These are phyloP conservation scores for Phenoliferia sp. DNA, from an alignment of 1,284 basidiomycete genomes.

Conservation along the genomic window DNA sequence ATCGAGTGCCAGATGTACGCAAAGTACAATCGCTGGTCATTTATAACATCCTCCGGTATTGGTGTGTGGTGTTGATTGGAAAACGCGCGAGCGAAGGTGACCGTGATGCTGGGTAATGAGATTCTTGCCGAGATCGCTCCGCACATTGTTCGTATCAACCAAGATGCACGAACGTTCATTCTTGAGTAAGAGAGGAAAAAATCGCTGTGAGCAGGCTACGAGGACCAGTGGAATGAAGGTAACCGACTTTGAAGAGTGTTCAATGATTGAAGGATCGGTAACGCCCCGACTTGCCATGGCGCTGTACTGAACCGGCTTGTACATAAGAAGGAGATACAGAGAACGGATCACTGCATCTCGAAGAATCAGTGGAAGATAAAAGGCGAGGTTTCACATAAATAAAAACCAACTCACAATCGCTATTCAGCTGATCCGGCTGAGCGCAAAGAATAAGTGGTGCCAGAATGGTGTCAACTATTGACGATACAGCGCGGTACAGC, in stretches of 20 bases:
- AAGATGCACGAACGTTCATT: conserved; percentile 29
- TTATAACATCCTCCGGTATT: conserved; percentile 21
- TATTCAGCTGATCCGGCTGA: conserved; percentile 17
- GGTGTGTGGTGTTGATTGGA: conserved; percentile 18
- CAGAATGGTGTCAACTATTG: conserved; percentile 28
- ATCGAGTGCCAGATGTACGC: conserved; percentile 29
- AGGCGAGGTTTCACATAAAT: not conserved
- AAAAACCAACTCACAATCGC: not conserved
- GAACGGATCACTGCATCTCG: conserved; percentile 14
- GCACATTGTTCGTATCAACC: conserved; percentile 25
- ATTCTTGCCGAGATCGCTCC: conserved; percentile 18
- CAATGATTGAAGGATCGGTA: conserved; percentile 15
- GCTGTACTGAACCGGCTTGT: conserved; percentile 29
- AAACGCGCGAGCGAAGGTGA: conserved; percentile 26
- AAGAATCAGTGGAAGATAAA: not conserved
- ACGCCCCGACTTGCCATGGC: conserved; percentile 21
- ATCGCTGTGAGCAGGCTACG: not conserved
- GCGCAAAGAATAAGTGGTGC: conserved; percentile 29
- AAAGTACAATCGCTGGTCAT: conserved; percentile 25
- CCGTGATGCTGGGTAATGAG: conserved; percentile 20
- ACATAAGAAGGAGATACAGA: conserved; percentile 23
- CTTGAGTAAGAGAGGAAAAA: conserved; percentile 5
- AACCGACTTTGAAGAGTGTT: conserved; percentile 5
- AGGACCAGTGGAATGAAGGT: not conserved
- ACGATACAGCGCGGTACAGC: conserved; percentile 24